Evolutionary conservation across 2,329 filamentous ascomycete genomes (phyloP).

Genomic region (Scopulariopsis brevicaulis): DNA sequence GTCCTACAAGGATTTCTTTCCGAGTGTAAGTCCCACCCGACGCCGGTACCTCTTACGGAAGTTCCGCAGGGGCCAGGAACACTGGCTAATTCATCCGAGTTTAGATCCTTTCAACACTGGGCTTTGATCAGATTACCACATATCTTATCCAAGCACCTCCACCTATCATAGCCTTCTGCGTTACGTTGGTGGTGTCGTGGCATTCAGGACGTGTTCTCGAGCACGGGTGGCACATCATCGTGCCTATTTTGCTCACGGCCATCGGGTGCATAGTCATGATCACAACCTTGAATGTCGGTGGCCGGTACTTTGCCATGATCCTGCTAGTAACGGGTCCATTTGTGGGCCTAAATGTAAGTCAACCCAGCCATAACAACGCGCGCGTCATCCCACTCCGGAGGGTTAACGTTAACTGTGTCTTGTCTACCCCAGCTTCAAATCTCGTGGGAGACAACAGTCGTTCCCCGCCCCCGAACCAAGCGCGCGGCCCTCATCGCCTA

Average conservation of each 20-base stretch:
- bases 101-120: slow-evolving; percentile 17
- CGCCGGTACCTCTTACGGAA: not conserved
- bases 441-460: slow-evolving; percentile 27
- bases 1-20: slow-evolving; percentile 30
- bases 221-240: slow-evolving; percentile 26
- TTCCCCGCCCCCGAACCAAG: slow-evolving; percentile 26
- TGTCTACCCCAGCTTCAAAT: slow-evolving; percentile 16
- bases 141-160: slow-evolving; percentile 29
- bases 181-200: slow-evolving; percentile 23
- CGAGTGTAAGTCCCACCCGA: slow-evolving; percentile 16
- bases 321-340: slow-evolving; percentile 25
- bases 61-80: not conserved
- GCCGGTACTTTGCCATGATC: slow-evolving; percentile 29
- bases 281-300: slow-evolving; percentile 24
- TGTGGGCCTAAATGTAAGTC: slow-evolving; percentile 19
- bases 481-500: slow-evolving; percentile 28
- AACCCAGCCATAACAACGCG: not conserved
- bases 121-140: slow-evolving; percentile 16
- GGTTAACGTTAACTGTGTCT: not conserved
- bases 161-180: slow-evolving; percentile 26
- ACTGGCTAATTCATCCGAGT: not conserved
- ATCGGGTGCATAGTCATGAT: slow-evolving; percentile 29
- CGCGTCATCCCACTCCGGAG: not conserved
- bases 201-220: slow-evolving; percentile 23
- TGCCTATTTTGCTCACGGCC: slow-evolving; percentile 21